Conservation (phyloP, 768 basidiomycete species). For the Podaxis sp. region DNA sequence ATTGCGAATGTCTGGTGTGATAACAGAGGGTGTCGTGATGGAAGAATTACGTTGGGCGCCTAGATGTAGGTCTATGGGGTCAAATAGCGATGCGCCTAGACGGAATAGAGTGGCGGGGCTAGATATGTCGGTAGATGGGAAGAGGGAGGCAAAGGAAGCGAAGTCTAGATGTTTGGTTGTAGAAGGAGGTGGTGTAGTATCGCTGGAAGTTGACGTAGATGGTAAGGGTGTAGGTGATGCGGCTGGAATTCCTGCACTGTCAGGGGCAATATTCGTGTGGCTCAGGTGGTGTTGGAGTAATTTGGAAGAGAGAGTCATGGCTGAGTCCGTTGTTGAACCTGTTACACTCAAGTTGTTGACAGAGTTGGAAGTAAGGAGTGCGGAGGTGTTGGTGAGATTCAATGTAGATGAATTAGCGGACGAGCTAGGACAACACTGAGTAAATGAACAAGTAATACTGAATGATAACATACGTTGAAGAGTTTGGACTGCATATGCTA, state of each 20-base stretch:
- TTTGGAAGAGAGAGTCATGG: slow-evolving; percentile 45
- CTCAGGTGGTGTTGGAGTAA: slow-evolving; percentile 77
- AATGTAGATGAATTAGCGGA: slow-evolving; percentile 67
- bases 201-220: slow-evolving; percentile 25
- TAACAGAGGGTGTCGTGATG: slow-evolving; percentile 26
- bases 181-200: slow-evolving; percentile 26
- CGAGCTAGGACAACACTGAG: slow-evolving; percentile 36
- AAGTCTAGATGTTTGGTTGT: slow-evolving; percentile 61
- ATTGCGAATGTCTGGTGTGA: slow-evolving; percentile 62
- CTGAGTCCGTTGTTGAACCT: slow-evolving; percentile 27
- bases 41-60: slow-evolving; percentile 27
- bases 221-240: slow-evolving; percentile 55
- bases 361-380: slow-evolving; percentile 20
- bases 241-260: slow-evolving; percentile 70
- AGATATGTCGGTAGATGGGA: slow-evolving; percentile 67
- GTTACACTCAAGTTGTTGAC: slow-evolving; percentile 8
- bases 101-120: slow-evolving; percentile 82
- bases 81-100: slow-evolving; percentile 88
- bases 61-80: slow-evolving; percentile 71
- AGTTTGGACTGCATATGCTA: slow-evolving; percentile 60
- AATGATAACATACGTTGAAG: slow-evolving; percentile 46
- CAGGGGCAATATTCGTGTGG: slow-evolving; percentile 67
- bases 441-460: background rate
- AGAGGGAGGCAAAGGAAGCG: slow-evolving; percentile 71
- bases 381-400: slow-evolving; percentile 39